These are phyloP conservation scores for Podaxis pistillaris DNA, from an alignment of 768 basidiomycete species.

Conservation along the genomic window DNA sequence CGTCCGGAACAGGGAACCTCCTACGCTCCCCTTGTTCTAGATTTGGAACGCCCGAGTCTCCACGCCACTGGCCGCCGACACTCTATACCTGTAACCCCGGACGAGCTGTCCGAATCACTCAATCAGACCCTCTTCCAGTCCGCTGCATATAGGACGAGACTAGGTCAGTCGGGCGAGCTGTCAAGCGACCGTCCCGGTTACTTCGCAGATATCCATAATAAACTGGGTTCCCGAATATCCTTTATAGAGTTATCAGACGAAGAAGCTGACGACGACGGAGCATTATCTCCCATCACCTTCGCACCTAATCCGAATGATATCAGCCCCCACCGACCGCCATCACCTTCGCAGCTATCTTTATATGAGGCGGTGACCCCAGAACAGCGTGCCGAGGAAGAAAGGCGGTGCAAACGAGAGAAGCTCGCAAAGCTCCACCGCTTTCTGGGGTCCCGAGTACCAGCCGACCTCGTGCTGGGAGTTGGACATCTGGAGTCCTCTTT, in stretches of 20 bases:
- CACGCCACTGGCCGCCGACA: slow-evolving; percentile 37
- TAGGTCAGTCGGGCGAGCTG: slow-evolving; percentile 15
- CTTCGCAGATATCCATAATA: slow-evolving; percentile 18
- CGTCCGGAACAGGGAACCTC: neutral
- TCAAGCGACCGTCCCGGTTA: slow-evolving; percentile 19
- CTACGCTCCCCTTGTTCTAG: slow-evolving; percentile 20
- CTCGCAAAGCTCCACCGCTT: slow-evolving; percentile 83
- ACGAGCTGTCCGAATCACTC: slow-evolving; percentile 30
- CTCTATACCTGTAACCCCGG: slow-evolving; percentile 53
- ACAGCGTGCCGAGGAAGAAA: slow-evolving; percentile 58
- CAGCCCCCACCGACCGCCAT: slow-evolving; percentile 28
- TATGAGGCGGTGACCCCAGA: slow-evolving; percentile 50
- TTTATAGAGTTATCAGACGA: slow-evolving; percentile 75
- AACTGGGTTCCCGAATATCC: slow-evolving; percentile 39
- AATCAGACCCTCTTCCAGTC: slow-evolving; percentile 18
- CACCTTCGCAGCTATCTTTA: slow-evolving; percentile 45
- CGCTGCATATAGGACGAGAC: slow-evolving; percentile 17
- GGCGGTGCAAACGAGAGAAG: slow-evolving; percentile 68
- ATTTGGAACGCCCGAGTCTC: neutral
- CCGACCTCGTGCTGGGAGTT: slow-evolving; percentile 60
- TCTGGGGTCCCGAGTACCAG: slow-evolving; percentile 78
- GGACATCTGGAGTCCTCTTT: slow-evolving; percentile 27
- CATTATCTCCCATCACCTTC: slow-evolving; percentile 27
- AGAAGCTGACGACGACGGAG: slow-evolving; percentile 36
- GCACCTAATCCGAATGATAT: slow-evolving; percentile 18